These are phyloP conservation scores for Fusarium sp. DNA, from an alignment of 2,329 filamentous ascomycete genomes.

Conservation along the genomic window DNA sequence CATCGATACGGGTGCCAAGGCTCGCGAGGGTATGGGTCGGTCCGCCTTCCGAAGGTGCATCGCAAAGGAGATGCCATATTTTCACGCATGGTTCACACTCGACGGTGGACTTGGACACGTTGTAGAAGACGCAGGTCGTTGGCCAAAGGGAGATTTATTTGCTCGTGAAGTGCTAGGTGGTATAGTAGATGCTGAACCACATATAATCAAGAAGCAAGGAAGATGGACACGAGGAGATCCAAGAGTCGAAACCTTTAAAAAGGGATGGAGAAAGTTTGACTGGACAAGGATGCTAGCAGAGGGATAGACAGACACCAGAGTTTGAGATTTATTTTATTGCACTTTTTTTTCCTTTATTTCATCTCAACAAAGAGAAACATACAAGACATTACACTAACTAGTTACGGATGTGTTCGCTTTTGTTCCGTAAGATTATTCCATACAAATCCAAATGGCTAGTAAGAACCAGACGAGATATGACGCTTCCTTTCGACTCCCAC, in stretches of 20 bases:
- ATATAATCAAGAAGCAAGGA: conserved; percentile 90
- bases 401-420: conserved; percentile 1
- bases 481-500: background rate
- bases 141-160: conserved; percentile 93
- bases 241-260: conserved; percentile 81
- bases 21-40: conserved; percentile 75
- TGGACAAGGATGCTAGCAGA: conserved; percentile 74
- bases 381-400: conserved; percentile 38
- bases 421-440: conserved; percentile 37
- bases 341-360: background rate
- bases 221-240: conserved; percentile 79
- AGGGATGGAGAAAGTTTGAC: conserved; percentile 91
- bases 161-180: conserved; percentile 91
- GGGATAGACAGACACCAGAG: conserved; percentile 9
- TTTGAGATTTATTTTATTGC: background rate
- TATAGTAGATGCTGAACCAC: conserved; percentile 85
- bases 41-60: conserved; percentile 83
- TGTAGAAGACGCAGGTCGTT: conserved; percentile 84
- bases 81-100: conserved; percentile 94
- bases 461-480: conserved; percentile 19
- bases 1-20: conserved; percentile 82
- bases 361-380: conserved; percentile 6
- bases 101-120: conserved; percentile 94
- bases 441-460: conserved; percentile 21
- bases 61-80: conserved; percentile 97